Conservation (phyloP, 2,329 filamentous ascomycete species). For the Trichoderma arundinaceum region DNA sequence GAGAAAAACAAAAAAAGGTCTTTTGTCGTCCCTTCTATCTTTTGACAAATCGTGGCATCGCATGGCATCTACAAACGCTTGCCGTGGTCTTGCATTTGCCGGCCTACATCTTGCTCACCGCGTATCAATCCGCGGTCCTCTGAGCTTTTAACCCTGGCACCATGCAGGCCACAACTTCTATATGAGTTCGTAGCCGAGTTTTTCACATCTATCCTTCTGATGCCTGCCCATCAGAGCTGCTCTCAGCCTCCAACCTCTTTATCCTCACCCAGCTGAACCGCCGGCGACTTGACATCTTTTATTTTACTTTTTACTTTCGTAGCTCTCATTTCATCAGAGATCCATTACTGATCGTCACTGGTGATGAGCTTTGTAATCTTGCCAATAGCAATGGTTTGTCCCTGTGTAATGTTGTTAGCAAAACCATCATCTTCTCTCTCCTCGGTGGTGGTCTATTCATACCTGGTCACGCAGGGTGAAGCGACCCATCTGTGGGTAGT, state of each 20-base stretch:
- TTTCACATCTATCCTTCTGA: slow-evolving; percentile 7
- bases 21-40: slow-evolving; percentile 28
- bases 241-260: neutral
- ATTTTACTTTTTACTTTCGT: neutral
- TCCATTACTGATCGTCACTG: slow-evolving; percentile 18
- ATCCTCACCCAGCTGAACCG: neutral
- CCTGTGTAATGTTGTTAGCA: slow-evolving; percentile 56
- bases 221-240: slow-evolving; percentile 8
- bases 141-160: neutral
- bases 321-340: neutral
- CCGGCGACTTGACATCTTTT: neutral
- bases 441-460: slow-evolving; percentile 34
- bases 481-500: slow-evolving; percentile 91
- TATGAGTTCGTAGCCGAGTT: slow-evolving; percentile 5
- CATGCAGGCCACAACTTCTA: slow-evolving; percentile 20
- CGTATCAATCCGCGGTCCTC: slow-evolving; percentile 7
- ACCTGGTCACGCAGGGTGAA: slow-evolving; percentile 91
- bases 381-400: slow-evolving; percentile 98
- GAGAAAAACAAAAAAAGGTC: neutral
- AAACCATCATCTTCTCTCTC: neutral
- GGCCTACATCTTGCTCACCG: slow-evolving; percentile 5
- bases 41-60: slow-evolving; percentile 28
- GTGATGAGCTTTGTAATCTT: slow-evolving; percentile 91
- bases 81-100: slow-evolving; percentile 19
- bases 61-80: slow-evolving; percentile 28